Base-by-base conservation (phyloP, 495 filamentous ascomycete species). In the Aspergillus diversus region DNA sequence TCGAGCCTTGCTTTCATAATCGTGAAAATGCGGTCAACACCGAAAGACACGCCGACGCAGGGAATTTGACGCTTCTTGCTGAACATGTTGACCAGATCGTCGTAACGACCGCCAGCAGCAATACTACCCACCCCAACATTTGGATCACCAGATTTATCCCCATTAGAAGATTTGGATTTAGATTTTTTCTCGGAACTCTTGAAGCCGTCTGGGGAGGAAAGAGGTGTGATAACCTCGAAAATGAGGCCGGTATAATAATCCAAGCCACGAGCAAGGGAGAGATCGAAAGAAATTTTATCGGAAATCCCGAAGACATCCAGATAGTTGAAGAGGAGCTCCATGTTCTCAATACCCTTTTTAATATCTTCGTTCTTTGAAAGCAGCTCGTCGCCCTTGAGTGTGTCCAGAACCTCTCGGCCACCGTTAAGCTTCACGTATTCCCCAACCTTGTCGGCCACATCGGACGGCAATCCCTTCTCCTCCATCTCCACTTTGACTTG, bases 401-500 rank as follows among this genome's bases (percentile, higher is more conserved):
- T 78, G 33, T 88, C 81, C 16, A 96, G 78, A 49, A 96, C 82
- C 58, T 96, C 90, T 7, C 78, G 77, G 13, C 81, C 78, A 57
- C 89, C 89, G 70, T 86, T 93, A 57, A 80, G 81, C 58, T 86
- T 81, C 21, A 92, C 92, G 69, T 90, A 96, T 66, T 86, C 85
- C 66, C 92, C 92, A 66, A 98, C 96, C 69, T 87, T 87, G 68
- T 97, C 92, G 33, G 94, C 93, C 33, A 92, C 83, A 15, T 82
- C 86, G 11, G 75, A 76, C 32, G 84, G 84, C 1, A 98, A 82
- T 0, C 92, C 92, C 78, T 98, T 98, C 59, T 96, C 91, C 53
- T 93, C 90, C 5, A 90, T 87, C 93, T 97, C 97, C 69, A 97
- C 93, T 69, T 90, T 90, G 60, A 97, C 93, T 63, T 97, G 93